These are phyloP conservation scores for Stephania yunnanensis DNA, from an alignment of 164 flowering plant genomes.

Conservation along the genomic window DNA sequence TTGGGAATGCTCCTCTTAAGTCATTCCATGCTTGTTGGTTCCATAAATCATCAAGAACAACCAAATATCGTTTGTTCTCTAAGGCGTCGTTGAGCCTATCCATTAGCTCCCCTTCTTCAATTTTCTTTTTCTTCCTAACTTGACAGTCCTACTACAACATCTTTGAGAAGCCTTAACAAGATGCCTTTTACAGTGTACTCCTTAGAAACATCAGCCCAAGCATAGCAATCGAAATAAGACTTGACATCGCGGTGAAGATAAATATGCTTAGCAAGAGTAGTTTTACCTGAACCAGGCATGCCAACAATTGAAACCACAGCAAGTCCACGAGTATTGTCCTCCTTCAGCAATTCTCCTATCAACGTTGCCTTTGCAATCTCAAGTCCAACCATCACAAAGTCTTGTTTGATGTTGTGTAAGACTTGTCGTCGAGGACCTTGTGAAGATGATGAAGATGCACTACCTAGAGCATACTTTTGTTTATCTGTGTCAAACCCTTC, in stretches of 20 bases:
- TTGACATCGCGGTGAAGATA: not conserved
- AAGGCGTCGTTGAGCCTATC: not conserved
- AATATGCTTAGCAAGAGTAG: constrained; percentile 15
- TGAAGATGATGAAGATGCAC: no score
- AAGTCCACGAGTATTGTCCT: not conserved
- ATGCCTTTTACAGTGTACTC: constrained; percentile 2
- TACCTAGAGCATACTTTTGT: not conserved
- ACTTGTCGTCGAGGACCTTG: not conserved
- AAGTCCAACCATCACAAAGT: constrained; percentile 5
- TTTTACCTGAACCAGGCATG: constrained; percentile 22
- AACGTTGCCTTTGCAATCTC: not conserved
- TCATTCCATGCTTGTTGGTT: constrained; percentile 19
- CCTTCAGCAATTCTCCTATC: not conserved
- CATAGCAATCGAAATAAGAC: not conserved
- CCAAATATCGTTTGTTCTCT: constrained; percentile 10
- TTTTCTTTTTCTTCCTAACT: not conserved
- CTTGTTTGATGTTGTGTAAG: not conserved
- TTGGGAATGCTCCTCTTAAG: constrained; percentile 18
- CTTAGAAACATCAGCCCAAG: constrained; percentile 17
- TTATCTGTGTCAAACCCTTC: not conserved
- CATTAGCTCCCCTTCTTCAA: not conserved
- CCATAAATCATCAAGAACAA: constrained; percentile 44
- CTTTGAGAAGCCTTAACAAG: not conserved
- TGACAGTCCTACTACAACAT: not conserved
- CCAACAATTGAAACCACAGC: constrained; percentile 5